Conservation (phyloP, 805 yeast species). For the Saturnispora kantuleensis region DNA sequence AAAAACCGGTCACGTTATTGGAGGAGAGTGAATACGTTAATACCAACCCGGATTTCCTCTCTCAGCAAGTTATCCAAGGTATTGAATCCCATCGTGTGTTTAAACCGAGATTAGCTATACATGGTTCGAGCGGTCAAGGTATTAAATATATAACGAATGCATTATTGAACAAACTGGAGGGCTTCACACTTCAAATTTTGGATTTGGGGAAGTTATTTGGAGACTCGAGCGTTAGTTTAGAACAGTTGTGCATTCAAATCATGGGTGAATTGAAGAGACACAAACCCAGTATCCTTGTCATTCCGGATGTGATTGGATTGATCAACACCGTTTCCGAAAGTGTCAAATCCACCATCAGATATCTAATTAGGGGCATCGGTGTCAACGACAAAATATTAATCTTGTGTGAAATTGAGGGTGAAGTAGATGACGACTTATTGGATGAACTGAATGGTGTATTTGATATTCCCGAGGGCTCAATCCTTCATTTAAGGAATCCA, state of each 20-base stretch:
- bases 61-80: constrained; percentile 48
- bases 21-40: constrained; percentile 64
- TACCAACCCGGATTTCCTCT: constrained; percentile 48
- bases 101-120: constrained; percentile 69
- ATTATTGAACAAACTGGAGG: constrained; percentile 71
- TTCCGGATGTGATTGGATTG: constrained; percentile 81
- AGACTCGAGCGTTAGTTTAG: constrained; percentile 74
- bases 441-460: constrained; percentile 45
- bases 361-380: constrained; percentile 56
- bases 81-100: constrained; percentile 46
- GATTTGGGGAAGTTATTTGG: constrained; percentile 71
- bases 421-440: constrained; percentile 17
- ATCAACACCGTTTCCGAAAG: constrained; percentile 53
- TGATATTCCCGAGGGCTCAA: constrained; percentile 44
- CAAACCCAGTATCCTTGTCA: constrained; percentile 73
- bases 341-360: constrained; percentile 61
- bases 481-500: constrained; percentile 35
- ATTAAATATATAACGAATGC: constrained; percentile 82
- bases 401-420: constrained; percentile 55
- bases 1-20: constrained; percentile 42
- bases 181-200: constrained; percentile 77
- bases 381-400: constrained; percentile 67
- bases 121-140: constrained; percentile 74
- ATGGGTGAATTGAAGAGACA: constrained; percentile 84
- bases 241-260: constrained; percentile 71